Conservation (phyloP, 2,329 filamentous ascomycete genomes). For the Apiospora saccharicola region DNA sequence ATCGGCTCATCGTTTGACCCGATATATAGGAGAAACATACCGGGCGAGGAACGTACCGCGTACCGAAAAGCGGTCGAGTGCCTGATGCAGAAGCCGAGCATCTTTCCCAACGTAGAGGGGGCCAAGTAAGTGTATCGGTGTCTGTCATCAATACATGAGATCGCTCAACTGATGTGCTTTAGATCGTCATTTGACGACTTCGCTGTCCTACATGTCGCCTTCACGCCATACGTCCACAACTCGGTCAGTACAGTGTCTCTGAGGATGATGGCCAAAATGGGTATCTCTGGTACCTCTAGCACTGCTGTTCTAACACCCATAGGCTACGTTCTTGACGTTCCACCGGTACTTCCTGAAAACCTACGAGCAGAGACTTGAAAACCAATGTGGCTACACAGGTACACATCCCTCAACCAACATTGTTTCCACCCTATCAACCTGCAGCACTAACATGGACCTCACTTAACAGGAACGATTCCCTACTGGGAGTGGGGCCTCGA, state of each 20-base stretch:
- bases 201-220: conserved; percentile 38
- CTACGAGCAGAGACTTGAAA: conserved; percentile 45
- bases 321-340: conserved; percentile 47
- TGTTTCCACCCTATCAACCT: conserved; percentile 27
- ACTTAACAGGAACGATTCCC: conserved; percentile 27
- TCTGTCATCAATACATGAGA: not conserved
- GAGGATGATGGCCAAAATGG: not conserved
- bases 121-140: conserved; percentile 32
- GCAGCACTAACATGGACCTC: not conserved
- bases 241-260: conserved; percentile 36
- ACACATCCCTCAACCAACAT: conserved; percentile 33
- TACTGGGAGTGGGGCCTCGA: conserved; percentile 53
- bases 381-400: conserved; percentile 46
- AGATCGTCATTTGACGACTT: conserved; percentile 42
- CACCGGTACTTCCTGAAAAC: conserved; percentile 46
- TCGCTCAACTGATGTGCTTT: not conserved
- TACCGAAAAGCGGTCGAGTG: conserved; percentile 41
- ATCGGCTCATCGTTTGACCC: conserved; percentile 21
- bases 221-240: conserved; percentile 42
- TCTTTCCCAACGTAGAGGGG: conserved; percentile 39
- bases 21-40: conserved; percentile 37
- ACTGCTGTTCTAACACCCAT: not conserved
- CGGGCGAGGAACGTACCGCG: conserved; percentile 36
- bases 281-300: not conserved
- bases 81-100: conserved; percentile 37